Base-by-base conservation (phyloP, 805 yeast species). In the Isabelozyma gotoi region DNA sequence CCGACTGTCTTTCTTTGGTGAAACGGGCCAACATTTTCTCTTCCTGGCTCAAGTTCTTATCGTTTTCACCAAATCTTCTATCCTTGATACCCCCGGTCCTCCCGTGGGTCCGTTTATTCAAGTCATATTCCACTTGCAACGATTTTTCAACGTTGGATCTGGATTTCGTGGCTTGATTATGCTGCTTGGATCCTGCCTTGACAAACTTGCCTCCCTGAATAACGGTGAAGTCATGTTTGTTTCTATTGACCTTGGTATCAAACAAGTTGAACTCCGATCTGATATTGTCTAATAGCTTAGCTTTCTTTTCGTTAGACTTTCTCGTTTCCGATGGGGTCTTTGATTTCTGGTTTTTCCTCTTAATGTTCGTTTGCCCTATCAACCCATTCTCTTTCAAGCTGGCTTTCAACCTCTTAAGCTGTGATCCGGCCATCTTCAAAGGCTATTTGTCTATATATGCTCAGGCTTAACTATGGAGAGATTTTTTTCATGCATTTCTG, bases 21-120 rank as follows among this genome's bases (percentile, higher is more conserved):
- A 89, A 94, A 70, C 99, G 82, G 59, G 86, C 96, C 67, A 94
- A 78, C 96, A 90, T 90, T 63, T 86, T 88, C 53, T 94, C 97
- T 64, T 94, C 98, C 10, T 82, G 82, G n/a, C 85, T 78, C 72
- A 94, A 57, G 38, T 72, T 63, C 38, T 55, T 52, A 63, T 88
- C 84, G 50, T 79, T 78, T 59, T 94, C 99, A 61, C 99, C 99
- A 63, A 94, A 92, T 67, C 97, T 81, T 52, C 90, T 77, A 71
- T 94, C 99, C 2, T 81, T 63, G 11, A 94, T 57, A 2, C 88
- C 88, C 41, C 97, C 97, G 32, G 75, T 81, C 60, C 78, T 86
- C 52, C 88, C 86, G 55, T 82, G 81, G 40, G 73, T 66, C n/a
- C 74, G 63, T 60, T 76, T 78, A 52, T 78, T 82, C 16, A 80